Evolutionary conservation across 228 moss, liverwort and hornwort genomes (phyloP).

Genomic region (Sphagnum magellanicum): DNA sequence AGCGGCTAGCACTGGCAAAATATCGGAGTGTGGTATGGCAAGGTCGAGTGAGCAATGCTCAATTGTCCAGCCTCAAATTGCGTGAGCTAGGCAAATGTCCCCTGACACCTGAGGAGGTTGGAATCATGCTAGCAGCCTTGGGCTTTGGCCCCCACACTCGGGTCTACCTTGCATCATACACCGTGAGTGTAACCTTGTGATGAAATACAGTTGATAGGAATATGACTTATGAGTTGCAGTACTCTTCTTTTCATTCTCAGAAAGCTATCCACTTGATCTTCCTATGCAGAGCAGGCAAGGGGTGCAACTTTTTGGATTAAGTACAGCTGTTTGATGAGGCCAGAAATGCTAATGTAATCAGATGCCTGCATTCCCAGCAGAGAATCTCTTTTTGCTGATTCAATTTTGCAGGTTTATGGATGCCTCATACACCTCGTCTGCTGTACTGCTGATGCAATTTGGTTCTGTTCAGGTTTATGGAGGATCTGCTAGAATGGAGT

Average conservation of each 20-base stretch:
- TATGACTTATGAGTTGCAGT: too few relatives aligned
- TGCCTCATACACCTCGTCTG: too few relatives aligned
- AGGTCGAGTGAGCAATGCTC: conserved; percentile 71
- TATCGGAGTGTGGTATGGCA: conserved; percentile 83
- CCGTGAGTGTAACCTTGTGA: conserved; percentile 24
- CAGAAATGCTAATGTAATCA: too few relatives aligned
- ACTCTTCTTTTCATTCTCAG: too few relatives aligned
- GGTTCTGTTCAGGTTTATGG: conserved; percentile 68
- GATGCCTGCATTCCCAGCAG: background rate
- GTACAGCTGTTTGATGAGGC: too few relatives aligned
- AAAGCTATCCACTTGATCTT: too few relatives aligned
- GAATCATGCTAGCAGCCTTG: conserved; percentile 70
- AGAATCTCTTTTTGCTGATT: background rate
- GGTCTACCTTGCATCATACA: conserved; percentile 79
- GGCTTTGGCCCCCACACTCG: conserved; percentile 61
- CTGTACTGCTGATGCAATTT: background rate
- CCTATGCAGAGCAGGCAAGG: too few relatives aligned
- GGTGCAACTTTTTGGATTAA: too few relatives aligned
- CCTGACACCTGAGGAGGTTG: conserved; percentile 95
- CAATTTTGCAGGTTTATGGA: too few relatives aligned
- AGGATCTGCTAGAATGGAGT: conserved; percentile 77
- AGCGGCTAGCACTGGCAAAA: conserved; percentile 70
- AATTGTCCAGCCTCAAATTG: conserved; percentile 42
- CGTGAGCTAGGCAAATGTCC: conserved; percentile 83
- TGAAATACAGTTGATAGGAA: too few relatives aligned